Evolutionary conservation across 2,329 filamentous ascomycete species (phyloP), one percentile per base, ranked within the genome.

Genomic region (Sarocladiaceae sp.): DNA sequence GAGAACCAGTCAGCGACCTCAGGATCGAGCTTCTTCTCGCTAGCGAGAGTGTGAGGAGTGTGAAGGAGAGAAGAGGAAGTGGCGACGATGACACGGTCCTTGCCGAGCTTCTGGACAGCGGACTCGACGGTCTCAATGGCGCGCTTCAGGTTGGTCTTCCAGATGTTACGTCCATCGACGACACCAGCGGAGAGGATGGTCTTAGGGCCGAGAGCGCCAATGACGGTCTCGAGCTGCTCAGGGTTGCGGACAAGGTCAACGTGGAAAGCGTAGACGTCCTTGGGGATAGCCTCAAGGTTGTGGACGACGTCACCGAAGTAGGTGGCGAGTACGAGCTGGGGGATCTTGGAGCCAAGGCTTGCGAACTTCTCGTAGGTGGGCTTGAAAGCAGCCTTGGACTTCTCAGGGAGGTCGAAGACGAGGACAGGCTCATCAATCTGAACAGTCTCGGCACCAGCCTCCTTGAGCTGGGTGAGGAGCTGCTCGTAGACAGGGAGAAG

Each of bases 271-370:
- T 94, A 80, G 62, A 95, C 70, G 60, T 80, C 80, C 66, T 83
- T 79, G 63, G 88, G 80, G 59, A 98, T 70, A 55, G 88, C 81
- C 62, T 96, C 89, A 57, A 96, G 81, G 83, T 98, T 98, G 85
- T 98, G 93, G 60, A 97, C 88, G 55, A 98, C 89, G 70, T 98
- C 93, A 74, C 93, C 93, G 64, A 98, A 98, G 82, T 97, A 98
- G 63, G 93, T 97, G 67, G 93, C 85, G 61, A 98, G 79, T 59
- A 93, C 80, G 48, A 97, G 71, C 68, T 91, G 84, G 62, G 93
- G 91, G 63, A 90, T 85, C 69, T 83, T 84, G 73, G 74, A 76
- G 62, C 86, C 88, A 48, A 89, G 78, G 60, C 72, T 72, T 57
- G 79, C 76, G 50, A 98, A 76, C 75, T 88, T 90, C 78, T 95